Conservation (phyloP, 768 basidiomycete genomes). For the Tricholoma terreum region DNA sequence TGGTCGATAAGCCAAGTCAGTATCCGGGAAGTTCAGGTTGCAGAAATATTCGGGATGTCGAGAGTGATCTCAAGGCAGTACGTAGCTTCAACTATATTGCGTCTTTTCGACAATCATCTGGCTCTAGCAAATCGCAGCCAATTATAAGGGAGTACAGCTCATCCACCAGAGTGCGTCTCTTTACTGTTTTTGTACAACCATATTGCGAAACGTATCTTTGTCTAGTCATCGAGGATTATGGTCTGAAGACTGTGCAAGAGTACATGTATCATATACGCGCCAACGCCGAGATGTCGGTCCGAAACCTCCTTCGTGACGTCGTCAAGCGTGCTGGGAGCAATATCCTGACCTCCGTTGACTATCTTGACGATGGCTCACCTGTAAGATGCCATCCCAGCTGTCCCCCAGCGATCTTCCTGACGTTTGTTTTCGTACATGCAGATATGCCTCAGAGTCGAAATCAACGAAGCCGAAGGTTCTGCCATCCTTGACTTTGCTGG, state of each 20-base stretch:
- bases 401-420: neutral
- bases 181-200: neutral
- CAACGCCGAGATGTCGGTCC: constrained; percentile 87
- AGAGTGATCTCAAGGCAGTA: constrained; percentile 89
- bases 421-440: constrained; percentile 21
- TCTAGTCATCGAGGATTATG: constrained; percentile 83
- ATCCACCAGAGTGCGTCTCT: constrained; percentile 65
- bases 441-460: constrained; percentile 76
- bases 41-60: constrained; percentile 83
- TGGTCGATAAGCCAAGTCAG: constrained; percentile 76
- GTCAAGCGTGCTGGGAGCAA: constrained; percentile 65
- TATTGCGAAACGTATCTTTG: constrained; percentile 6
- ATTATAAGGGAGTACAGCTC: constrained; percentile 86
- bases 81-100: constrained; percentile 20
- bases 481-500: constrained; percentile 86
- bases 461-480: constrained; percentile 68
- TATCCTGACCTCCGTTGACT: constrained; percentile 69
- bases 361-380: constrained; percentile 85
- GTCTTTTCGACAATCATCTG: constrained; percentile 6
- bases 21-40: constrained; percentile 89
- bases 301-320: constrained; percentile 75
- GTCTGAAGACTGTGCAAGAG: constrained; percentile 81
- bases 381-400: constrained; percentile 36
- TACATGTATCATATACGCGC: constrained; percentile 90
- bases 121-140: constrained; percentile 85